Evolutionary conservation across 305 asterid genomes (phyloP), one percentile per base, ranked within the genome.

Genomic region (Petunia hybrid): DNA sequence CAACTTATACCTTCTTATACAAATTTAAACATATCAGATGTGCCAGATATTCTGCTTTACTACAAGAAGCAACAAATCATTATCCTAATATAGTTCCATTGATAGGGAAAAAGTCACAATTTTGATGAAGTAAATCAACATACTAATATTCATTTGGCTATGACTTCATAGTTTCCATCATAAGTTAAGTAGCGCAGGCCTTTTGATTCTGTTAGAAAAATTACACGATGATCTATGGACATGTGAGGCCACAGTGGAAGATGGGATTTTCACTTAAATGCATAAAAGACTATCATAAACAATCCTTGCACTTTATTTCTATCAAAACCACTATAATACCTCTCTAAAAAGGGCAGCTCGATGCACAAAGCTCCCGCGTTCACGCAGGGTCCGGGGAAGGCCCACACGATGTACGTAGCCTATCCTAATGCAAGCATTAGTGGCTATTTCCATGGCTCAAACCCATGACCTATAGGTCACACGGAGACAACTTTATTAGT

Each of bases 281-380:
- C 70, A 64, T 64, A 64, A 64, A 64, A 64, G 46, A 14, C 31
- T 5, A 64, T 64, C 70, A 64, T 10, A 64, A 64, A 22, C 31
- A 64, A 41, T 45, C 46, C 5, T 64, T 38, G 48, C 71, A 39
- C 48, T 65, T 39, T 39, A 13, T 5, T 6, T 65, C 71, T 2
- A 65, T 65, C 48, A 65, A 65, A n/a, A n/a, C n/a, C n/a, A n/a
- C n/a, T n/a, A n/a, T n/a, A n/a, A n/a, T n/a, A n/a, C n/a, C n/a
- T n/a, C n/a, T n/a, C n/a, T n/a, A n/a, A n/a, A n/a, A n/a, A n/a
- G n/a, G n/a, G n/a, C n/a, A n/a, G n/a, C n/a, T n/a, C n/a, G n/a
- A n/a, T n/a, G n/a, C n/a, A n/a, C n/a, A n/a, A n/a, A n/a, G n/a
- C n/a, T n/a, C n/a, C n/a, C n/a, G n/a, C n/a, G n/a, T n/a, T n/a